These are phyloP conservation scores for Quercus aquifolioides DNA, from an alignment of 306 rosid genomes.

Conservation along the genomic window DNA sequence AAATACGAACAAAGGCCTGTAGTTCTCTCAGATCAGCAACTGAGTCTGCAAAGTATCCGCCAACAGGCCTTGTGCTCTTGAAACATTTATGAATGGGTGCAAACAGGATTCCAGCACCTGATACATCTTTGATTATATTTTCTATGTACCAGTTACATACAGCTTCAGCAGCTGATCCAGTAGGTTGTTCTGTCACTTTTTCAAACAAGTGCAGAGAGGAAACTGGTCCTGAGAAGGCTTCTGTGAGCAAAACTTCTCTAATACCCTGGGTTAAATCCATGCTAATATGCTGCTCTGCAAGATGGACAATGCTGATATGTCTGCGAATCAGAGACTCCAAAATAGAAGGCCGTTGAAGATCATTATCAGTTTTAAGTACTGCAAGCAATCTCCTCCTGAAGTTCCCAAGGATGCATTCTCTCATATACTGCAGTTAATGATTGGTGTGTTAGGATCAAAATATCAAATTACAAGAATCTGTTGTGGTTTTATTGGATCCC, in stretches of 20 bases:
- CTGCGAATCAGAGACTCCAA: conserved; percentile 79
- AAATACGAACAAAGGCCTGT: conserved; percentile 81
- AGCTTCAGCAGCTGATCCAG: conserved; percentile 87
- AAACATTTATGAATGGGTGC: conserved; percentile 89
- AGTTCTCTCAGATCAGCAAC: conserved; percentile 86
- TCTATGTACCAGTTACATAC: conserved; percentile 97
- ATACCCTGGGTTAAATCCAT: conserved; percentile 96
- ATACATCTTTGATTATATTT: conserved; percentile 82
- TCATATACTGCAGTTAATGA: conserved; percentile 84
- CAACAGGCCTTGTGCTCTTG: conserved; percentile 97
- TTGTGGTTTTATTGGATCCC: neutral
- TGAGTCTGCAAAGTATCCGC: conserved; percentile 98
- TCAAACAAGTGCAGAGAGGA: conserved; percentile 90
- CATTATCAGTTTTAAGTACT: conserved; percentile 88
- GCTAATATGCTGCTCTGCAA: conserved; percentile 98
- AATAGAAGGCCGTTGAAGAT: conserved; percentile 94
- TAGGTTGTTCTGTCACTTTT: conserved; percentile 77
- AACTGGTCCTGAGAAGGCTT: conserved; percentile 94
- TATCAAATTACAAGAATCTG: conserved; percentile 2
- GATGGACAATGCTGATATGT: conserved; percentile 83
- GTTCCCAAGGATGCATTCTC: conserved; percentile 98
- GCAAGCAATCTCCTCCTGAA: conserved; percentile 96
- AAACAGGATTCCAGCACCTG: conserved; percentile 95
- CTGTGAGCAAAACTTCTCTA: conserved; percentile 87
- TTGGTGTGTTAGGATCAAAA: conserved; percentile 21